phyloP scores from a whole-genome alignment of 225 moss, liverwort and hornwort species.

The Marchantia paleacea region DNA sequence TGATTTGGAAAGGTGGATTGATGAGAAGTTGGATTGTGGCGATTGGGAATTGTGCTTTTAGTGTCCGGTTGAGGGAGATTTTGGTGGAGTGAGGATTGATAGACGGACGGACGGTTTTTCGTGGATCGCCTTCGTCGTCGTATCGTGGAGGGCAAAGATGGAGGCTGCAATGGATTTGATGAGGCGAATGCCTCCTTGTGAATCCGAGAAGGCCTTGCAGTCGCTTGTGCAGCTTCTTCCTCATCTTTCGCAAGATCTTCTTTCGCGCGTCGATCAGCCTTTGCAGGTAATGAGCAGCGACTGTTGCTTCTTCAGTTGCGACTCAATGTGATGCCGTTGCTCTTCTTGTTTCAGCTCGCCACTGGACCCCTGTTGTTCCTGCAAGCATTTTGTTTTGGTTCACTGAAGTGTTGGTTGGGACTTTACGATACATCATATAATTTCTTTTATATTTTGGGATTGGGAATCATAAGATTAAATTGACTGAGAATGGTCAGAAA shows the following conservation, averaged over 20 bases:
- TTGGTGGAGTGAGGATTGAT: too few species aligned
- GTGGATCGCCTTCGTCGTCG: not conserved
- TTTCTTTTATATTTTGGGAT: too few species aligned
- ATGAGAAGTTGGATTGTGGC: not conserved
- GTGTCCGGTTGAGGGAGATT: not conserved
- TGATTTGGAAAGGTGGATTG: not conserved
- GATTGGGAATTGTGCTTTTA: not conserved
- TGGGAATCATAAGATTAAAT: too few species aligned
- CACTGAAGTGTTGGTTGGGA: too few species aligned
- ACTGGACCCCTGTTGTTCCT: not conserved
- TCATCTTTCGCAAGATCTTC: constrained; percentile 69
- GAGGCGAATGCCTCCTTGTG: constrained; percentile 75
- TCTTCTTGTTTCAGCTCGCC: not conserved
- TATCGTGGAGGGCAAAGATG: constrained; percentile 31
- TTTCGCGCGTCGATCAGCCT: constrained; percentile 79
- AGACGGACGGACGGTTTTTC: not conserved
- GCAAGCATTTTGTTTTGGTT: not conserved
- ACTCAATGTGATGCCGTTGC: not conserved
- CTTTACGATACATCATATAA: too few species aligned
- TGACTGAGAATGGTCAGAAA: too few species aligned
- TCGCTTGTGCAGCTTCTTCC: constrained; percentile 70
- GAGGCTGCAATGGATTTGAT: constrained; percentile 91
- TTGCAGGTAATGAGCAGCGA: constrained; percentile 47
- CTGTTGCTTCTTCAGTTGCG: not conserved
- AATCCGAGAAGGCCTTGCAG: constrained; percentile 66